Evolutionary conservation across 2,329 filamentous ascomycete genomes (phyloP).

Genomic region (Fonsecaea monophora): DNA sequence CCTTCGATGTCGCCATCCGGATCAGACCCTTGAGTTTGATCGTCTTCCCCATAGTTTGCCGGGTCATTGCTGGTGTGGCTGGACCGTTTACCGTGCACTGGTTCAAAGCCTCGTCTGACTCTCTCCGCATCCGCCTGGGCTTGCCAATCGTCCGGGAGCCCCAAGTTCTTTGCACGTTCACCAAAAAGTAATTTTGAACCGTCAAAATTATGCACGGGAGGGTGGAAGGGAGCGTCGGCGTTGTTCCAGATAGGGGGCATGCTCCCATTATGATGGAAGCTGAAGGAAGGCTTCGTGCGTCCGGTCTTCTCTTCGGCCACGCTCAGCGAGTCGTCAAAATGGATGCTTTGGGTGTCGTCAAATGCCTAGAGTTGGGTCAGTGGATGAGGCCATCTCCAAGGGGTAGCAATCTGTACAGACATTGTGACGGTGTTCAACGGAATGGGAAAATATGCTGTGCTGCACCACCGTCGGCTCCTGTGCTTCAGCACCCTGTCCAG

Average conservation of each 20-base stretch:
- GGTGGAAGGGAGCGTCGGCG: neutral
- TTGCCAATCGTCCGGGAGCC: constrained; percentile 15
- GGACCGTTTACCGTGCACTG: constrained; percentile 18
- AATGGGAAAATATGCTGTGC: constrained; percentile 8
- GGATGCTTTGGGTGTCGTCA: constrained; percentile 37
- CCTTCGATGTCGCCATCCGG: constrained; percentile 27
- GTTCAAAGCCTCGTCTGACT: constrained; percentile 18
- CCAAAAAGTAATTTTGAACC: neutral
- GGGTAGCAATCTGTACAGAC: neutral
- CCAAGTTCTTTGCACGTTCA: neutral
- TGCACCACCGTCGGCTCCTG: neutral
- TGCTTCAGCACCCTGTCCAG: constrained; percentile 1
- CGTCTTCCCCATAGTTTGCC: constrained; percentile 1
- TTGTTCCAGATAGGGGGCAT: constrained; percentile 5
- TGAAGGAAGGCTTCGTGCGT: constrained; percentile 3
- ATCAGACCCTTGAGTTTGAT: constrained; percentile 25
- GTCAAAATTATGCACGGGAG: neutral
- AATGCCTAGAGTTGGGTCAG: constrained; percentile 25
- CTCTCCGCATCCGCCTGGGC: constrained; percentile 27
- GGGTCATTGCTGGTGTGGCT: neutral
- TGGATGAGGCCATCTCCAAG: neutral
- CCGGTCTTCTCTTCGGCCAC: constrained; percentile 20
- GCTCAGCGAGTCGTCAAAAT: constrained; percentile 34
- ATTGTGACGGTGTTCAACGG: neutral
- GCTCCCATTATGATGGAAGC: neutral